Evolutionary conservation across 371 early-diverging fungal genomes (phyloP), one percentile per base, ranked within the genome.

Genomic region (Mucor indicus): DNA sequence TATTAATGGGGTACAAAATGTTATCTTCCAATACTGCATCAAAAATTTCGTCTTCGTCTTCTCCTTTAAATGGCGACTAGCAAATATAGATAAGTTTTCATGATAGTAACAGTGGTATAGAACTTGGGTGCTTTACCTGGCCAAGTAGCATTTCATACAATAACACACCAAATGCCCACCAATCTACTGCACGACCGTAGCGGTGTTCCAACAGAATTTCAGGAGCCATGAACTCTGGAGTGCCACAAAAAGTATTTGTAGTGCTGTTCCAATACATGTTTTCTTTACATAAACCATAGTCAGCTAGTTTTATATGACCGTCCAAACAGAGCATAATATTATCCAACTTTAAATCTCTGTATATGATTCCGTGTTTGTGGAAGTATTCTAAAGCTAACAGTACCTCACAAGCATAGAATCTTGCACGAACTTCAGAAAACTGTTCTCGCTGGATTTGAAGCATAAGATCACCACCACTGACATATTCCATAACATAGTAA

Each of bases 211-310:
- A 67, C 15, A 99, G 73, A 31, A 98, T 94, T 64, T 99, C 99
- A 13, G 99, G 99, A 3, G 99, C 99, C 94, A 99, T 96, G 63
- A 95, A 99, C 71, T 99, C 99, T 12, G 99, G 99, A 15, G 99
- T 99, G 30, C 99, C 99, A 69, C 98, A 98, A 68, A 99, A 94
- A 0, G 98, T 97, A 60, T 83, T 87, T 8, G 95, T 93, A 17
- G 60, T 83, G 76, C 25, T 73, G 15, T 92, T 89, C 48, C 84
- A 82, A 44, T 81, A 72, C 90, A 99, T 95, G 55, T 88, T 84
- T 59, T 93, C 90, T 79, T 98, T 94, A 81, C 98, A 98, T 45
- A 98, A 79, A 22, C 99, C 99, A 75, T 96, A 99, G 69, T 99
- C 99, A 15, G 97, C 95, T 41, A 99, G 80, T 77, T 97, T 98